Conservation (phyloP, 2,329 filamentous ascomycete genomes). For the Paramyrothecium sp. region DNA sequence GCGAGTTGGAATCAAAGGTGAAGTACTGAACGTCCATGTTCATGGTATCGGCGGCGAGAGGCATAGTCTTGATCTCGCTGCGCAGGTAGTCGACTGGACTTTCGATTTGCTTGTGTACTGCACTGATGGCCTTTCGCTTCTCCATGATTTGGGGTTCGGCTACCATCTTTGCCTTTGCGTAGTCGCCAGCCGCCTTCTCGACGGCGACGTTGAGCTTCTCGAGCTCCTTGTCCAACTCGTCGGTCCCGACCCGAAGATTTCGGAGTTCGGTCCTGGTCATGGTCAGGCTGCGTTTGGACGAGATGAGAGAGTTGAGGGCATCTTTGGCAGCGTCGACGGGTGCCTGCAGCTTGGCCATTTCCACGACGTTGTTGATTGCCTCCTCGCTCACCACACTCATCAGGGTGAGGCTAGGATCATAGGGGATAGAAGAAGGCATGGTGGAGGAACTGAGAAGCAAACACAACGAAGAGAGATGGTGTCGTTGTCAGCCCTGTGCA, state of each 20-base stretch:
- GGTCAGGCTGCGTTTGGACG: conserved; percentile 8
- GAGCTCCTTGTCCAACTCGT: background rate
- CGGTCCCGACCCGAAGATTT: conserved; percentile 5
- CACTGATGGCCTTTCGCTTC: background rate
- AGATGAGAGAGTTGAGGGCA: conserved; percentile 9
- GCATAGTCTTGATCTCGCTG: conserved; percentile 10
- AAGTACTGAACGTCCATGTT: conserved; percentile 17
- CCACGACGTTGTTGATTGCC: background rate
- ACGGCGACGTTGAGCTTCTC: background rate
- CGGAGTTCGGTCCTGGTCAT: conserved; percentile 15
- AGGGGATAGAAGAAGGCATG: conserved; percentile 4
- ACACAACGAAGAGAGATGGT: background rate
- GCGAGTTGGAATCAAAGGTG: background rate
- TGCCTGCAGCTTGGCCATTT: background rate
- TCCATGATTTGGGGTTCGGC: background rate
- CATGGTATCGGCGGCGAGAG: conserved; percentile 8
- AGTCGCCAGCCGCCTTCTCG: background rate
- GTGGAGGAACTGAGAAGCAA: background rate
- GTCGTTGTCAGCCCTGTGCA: background rate
- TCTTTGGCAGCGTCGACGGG: conserved; percentile 11
- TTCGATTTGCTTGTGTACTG: conserved; percentile 3
- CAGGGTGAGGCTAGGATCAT: conserved; percentile 3
- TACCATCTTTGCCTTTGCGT: background rate
- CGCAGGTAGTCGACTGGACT: conserved; percentile 11
- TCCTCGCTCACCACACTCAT: background rate